phyloP scores from a whole-genome alignment of 352 stramenopile genomes.

The Globisporangium spiculum region DNA sequence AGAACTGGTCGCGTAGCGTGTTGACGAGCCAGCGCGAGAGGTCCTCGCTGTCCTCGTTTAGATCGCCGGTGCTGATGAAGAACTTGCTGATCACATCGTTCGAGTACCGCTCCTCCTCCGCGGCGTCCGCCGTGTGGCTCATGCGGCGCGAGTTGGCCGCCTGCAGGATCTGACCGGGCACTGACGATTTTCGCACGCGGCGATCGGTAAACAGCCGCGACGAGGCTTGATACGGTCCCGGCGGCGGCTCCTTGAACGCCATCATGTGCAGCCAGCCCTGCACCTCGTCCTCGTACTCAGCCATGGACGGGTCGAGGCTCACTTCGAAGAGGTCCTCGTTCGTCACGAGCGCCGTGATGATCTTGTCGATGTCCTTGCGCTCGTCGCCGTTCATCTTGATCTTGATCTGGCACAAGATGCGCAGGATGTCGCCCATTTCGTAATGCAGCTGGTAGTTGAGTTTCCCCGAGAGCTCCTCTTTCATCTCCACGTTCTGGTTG shows the following conservation, averaged over 20 bases:
- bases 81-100: slow-evolving; percentile 27
- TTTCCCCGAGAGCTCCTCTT: slow-evolving; percentile 60
- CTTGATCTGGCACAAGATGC: slow-evolving; percentile 70
- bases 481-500: slow-evolving; percentile 67
- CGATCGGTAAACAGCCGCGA: slow-evolving; percentile 11
- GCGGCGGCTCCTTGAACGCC: slow-evolving; percentile 40
- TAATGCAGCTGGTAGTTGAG: slow-evolving; percentile 67
- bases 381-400: slow-evolving; percentile 51
- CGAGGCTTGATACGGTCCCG: slow-evolving; percentile 12
- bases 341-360: slow-evolving; percentile 63
- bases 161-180: slow-evolving; percentile 17
- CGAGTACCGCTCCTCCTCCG: slow-evolving; percentile 22
- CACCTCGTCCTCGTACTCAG: slow-evolving; percentile 65
- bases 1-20: slow-evolving; percentile 54
- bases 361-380: slow-evolving; percentile 60
- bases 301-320: slow-evolving; percentile 44
- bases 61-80: slow-evolving; percentile 8
- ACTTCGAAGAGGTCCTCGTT: slow-evolving; percentile 69
- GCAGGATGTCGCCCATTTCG: slow-evolving; percentile 70
- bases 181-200: slow-evolving; percentile 9
- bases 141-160: slow-evolving; percentile 19
- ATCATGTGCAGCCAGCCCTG: slow-evolving; percentile 76
- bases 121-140: slow-evolving; percentile 14
- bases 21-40: slow-evolving; percentile 51
- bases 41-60: slow-evolving; percentile 28